Evolutionary conservation across 2,329 filamentous ascomycete genomes (phyloP).

Genomic region (Phyllosticta citribraziliensis): DNA sequence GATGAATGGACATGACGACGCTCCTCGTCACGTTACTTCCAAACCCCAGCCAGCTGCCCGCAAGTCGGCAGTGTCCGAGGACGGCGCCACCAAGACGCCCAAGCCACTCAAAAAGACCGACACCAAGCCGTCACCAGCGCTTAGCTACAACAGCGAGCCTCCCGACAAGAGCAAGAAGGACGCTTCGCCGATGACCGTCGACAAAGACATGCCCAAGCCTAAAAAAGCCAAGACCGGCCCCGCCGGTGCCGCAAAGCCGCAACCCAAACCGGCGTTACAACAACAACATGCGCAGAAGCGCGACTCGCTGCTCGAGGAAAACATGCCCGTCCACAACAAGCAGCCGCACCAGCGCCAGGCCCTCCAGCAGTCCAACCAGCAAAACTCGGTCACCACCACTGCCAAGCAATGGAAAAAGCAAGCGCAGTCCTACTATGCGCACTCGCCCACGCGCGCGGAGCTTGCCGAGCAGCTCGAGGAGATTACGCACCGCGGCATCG

Average conservation of each 20-base stretch:
- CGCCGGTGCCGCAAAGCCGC: constrained; percentile 1
- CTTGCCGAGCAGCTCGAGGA: constrained; percentile 9
- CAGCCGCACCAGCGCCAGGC: neutral
- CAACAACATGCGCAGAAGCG: constrained; percentile 3
- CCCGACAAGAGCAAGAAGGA: constrained; percentile 2
- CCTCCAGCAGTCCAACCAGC: neutral
- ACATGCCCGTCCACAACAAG: neutral
- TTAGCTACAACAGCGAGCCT: neutral
- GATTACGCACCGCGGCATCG: constrained; percentile 6
- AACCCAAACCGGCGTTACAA: neutral
- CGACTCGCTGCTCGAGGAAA: constrained; percentile 3
- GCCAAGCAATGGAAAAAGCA: neutral
- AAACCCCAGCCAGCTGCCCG: neutral
- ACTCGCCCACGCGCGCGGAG: constrained; percentile 3
- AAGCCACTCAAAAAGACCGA: neutral
- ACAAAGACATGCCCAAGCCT: constrained; percentile 2
- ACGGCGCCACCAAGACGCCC: constrained; percentile 1
- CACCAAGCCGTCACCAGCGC: neutral
- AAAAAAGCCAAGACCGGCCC: constrained; percentile 2
- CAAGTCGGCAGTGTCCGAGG: constrained; percentile 3
- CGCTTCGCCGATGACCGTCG: neutral
- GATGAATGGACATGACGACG: neutral
- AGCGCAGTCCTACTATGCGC: neutral
- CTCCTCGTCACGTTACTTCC: neutral
- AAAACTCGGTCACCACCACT: neutral